Conservation (phyloP, 768 basidiomycete species). For the Agaricus blazei region DNA sequence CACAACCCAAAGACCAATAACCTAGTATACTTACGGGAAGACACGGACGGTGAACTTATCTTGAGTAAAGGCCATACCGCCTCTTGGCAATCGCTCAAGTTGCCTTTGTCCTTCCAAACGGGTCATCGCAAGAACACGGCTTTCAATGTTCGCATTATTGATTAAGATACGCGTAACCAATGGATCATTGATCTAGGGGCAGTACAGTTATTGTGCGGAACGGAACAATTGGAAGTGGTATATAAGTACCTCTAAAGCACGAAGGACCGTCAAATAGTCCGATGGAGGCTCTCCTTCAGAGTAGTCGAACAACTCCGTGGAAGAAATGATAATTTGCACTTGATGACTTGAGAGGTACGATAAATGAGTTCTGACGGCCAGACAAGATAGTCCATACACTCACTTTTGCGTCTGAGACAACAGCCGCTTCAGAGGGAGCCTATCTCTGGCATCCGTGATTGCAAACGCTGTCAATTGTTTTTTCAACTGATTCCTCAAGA, state of each 20-base stretch:
- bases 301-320: constrained; percentile 81
- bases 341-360: constrained; percentile 29
- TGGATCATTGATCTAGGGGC: constrained; percentile 60
- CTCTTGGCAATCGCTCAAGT: constrained; percentile 35
- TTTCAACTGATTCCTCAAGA: constrained; percentile 64
- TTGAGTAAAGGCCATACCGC: constrained; percentile 58
- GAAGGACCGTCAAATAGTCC: constrained; percentile 67
- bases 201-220: no score
- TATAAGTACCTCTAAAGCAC: constrained; percentile 67
- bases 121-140: constrained; percentile 54
- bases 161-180: constrained; percentile 79
- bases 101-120: constrained; percentile 61
- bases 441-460: constrained; percentile 67
- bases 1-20: background rate
- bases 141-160: constrained; percentile 70
- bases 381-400: constrained; percentile 15
- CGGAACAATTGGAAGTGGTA: no score
- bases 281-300: constrained; percentile 62
- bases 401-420: constrained; percentile 60
- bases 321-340: constrained; percentile 54
- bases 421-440: constrained; percentile 49
- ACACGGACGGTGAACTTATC: constrained; percentile 61
- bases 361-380: background rate
- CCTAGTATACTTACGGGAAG: constrained; percentile 46
- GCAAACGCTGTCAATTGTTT: constrained; percentile 62